A percentile compares a stretch with the other conserved stretches of the same genome.
These are phyloP conservation scores for Trichomonascaceae sp. DNA, from an alignment of 1,139 yeast species.

Conservation along the genomic window DNA sequence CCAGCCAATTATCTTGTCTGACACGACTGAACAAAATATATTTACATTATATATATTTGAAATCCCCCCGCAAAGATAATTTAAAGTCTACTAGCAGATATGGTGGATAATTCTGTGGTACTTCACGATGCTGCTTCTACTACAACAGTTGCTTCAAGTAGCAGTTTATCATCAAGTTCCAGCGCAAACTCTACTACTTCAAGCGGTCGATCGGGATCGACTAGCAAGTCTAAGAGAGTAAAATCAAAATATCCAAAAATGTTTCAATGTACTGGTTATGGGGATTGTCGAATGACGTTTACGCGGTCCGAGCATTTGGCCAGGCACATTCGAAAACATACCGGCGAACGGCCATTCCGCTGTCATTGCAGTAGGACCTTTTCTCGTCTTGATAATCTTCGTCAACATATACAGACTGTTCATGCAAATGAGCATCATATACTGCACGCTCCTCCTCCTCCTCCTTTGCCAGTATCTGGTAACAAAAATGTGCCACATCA, in stretches of 20 bases:
- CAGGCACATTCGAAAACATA: conserved; percentile 85
- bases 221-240: conserved; percentile 13
- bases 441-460: conserved; percentile 12
- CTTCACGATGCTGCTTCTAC: conserved; percentile 8
- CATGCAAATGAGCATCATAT: conserved; percentile 66
- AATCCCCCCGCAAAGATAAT: too few relatives aligned
- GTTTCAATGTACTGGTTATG: conserved; percentile 82
- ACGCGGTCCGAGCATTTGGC: conserved; percentile 88
- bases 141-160: conserved; percentile 4
- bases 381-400: conserved; percentile 76
- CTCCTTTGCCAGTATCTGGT: conserved; percentile 6
- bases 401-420: conserved; percentile 91
- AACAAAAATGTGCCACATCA: not conserved
- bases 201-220: not conserved
- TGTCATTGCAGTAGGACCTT: conserved; percentile 82
- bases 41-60: too few relatives aligned
- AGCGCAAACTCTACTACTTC: conserved; percentile 1
- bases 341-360: conserved; percentile 91
- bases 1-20: not conserved
- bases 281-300: conserved; percentile 83
- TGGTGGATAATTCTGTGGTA: not conserved
- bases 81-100: too few relatives aligned
- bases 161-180: conserved; percentile 2
- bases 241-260: conserved; percentile 40
- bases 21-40: not conserved